These are phyloP conservation scores for Collybia mongolica DNA, from an alignment of 768 basidiomycete species.

Conservation along the genomic window DNA sequence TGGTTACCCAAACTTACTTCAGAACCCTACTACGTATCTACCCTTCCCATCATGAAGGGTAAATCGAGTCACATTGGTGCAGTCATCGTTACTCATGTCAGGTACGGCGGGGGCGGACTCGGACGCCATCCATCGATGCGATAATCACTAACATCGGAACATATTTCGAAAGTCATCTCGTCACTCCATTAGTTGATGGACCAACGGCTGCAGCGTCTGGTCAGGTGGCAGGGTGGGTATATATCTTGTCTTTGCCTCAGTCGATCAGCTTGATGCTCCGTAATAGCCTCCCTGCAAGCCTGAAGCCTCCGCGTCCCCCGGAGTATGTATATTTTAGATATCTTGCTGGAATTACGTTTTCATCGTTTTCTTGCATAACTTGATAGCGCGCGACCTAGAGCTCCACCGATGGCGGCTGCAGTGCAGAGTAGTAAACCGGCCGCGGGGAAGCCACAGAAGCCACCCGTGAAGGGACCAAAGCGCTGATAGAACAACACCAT, in stretches of 20 bases:
- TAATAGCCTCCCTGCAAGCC: too few relatives aligned
- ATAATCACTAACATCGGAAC: background rate
- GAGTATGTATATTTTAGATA: too few relatives aligned
- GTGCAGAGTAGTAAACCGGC: too few relatives aligned
- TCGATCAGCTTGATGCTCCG: too few relatives aligned
- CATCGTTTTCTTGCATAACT: background rate
- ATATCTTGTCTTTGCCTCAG: background rate
- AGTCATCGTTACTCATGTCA: background rate
- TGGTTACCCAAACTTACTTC: too few relatives aligned
- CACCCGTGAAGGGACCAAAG: too few relatives aligned
- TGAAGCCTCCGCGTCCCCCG: too few relatives aligned
- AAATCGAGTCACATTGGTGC: background rate
- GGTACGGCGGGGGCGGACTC: background rate
- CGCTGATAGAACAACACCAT: too few relatives aligned
- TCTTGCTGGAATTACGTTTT: background rate
- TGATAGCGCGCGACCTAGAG: constrained; percentile 5
- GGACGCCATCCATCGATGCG: too few relatives aligned
- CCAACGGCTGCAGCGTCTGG: background rate
- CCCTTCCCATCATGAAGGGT: background rate
- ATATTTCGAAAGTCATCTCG: background rate
- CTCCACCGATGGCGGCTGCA: background rate
- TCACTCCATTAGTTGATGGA: constrained; percentile 1
- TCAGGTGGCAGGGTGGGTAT: background rate
- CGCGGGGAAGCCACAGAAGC: too few relatives aligned
- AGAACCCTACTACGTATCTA: background rate